A percentile compares a stretch with the other conserved stretches of the same genome.
Conservation (phyloP, 2,329 filamentous ascomycete species). For the Venturia pyrina region DNA sequence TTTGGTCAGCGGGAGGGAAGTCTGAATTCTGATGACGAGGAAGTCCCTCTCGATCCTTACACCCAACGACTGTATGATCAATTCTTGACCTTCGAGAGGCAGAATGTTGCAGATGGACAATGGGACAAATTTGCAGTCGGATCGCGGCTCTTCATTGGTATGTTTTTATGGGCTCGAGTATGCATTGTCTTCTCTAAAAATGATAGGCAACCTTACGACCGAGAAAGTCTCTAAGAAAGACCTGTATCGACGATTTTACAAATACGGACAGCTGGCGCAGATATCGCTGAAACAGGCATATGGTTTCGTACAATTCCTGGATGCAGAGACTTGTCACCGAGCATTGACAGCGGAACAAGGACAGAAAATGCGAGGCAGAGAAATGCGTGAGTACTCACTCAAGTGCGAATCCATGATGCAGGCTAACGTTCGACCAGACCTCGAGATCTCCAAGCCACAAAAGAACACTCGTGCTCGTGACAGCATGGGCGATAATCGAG, state of each 20-base stretch:
- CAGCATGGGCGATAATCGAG: slow-evolving; percentile 36
- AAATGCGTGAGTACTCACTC: slow-evolving; percentile 46
- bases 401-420: not conserved
- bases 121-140: slow-evolving; percentile 74
- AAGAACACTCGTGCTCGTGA: slow-evolving; percentile 51
- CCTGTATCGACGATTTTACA: slow-evolving; percentile 82
- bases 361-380: slow-evolving; percentile 72
- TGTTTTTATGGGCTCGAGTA: slow-evolving; percentile 19
- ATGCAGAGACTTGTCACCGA: slow-evolving; percentile 59
- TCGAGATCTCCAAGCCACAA: slow-evolving; percentile 83
- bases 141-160: slow-evolving; percentile 74
- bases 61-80: slow-evolving; percentile 60
- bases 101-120: slow-evolving; percentile 65
- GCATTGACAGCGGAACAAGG: slow-evolving; percentile 75
- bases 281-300: slow-evolving; percentile 96
- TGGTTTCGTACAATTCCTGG: slow-evolving; percentile 91
- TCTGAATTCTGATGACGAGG: slow-evolving; percentile 29
- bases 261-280: slow-evolving; percentile 78
- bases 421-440: slow-evolving; percentile 43
- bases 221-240: slow-evolving; percentile 91
- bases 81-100: slow-evolving; percentile 63
- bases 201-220: slow-evolving; percentile 73
- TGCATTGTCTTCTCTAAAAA: not conserved
- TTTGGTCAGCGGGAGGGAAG: slow-evolving; percentile 15
- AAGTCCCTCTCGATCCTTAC: slow-evolving; percentile 43